Evolutionary conservation across 441 rosid species (phyloP).

Genomic region (Gossypium davidsonii): DNA sequence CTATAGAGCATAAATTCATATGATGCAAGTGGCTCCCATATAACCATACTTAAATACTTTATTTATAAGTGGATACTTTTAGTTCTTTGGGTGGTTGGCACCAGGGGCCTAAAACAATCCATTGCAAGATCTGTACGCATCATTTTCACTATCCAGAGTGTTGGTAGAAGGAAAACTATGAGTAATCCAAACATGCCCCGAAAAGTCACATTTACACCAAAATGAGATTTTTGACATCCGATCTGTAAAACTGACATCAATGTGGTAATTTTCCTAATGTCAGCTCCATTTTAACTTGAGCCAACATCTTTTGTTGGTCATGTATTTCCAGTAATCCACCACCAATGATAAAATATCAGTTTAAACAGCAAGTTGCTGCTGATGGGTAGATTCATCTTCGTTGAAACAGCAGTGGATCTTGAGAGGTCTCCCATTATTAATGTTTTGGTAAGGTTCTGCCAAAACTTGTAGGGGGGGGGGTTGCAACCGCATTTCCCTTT

Average conservation of each 20-base stretch:
- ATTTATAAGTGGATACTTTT: too few species aligned
- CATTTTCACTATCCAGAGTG: too few species aligned
- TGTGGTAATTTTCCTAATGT: background rate
- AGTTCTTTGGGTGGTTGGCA: background rate
- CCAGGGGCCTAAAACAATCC: background rate
- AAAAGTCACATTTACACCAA: background rate
- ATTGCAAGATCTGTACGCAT: too few species aligned
- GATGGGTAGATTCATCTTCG: constrained; percentile 55
- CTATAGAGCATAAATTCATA: too few species aligned
- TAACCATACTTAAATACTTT: too few species aligned
- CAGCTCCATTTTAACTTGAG: background rate
- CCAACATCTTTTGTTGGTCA: background rate
- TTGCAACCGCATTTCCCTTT: constrained; percentile 40
- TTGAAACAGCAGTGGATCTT: constrained; percentile 28
- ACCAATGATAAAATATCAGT: background rate
- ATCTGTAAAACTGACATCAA: background rate
- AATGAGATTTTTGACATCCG: background rate
- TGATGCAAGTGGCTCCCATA: too few species aligned
- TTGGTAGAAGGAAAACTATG: background rate
- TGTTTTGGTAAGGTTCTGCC: constrained; percentile 18
- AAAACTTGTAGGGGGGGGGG: constrained; percentile 9
- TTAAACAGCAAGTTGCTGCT: constrained; percentile 48
- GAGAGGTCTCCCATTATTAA: constrained; percentile 1
- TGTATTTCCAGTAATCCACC: background rate
- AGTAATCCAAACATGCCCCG: background rate